Evolutionary conservation across 2,329 filamentous ascomycete genomes (phyloP).

Genomic region (Cladosporium cucumerinum): DNA sequence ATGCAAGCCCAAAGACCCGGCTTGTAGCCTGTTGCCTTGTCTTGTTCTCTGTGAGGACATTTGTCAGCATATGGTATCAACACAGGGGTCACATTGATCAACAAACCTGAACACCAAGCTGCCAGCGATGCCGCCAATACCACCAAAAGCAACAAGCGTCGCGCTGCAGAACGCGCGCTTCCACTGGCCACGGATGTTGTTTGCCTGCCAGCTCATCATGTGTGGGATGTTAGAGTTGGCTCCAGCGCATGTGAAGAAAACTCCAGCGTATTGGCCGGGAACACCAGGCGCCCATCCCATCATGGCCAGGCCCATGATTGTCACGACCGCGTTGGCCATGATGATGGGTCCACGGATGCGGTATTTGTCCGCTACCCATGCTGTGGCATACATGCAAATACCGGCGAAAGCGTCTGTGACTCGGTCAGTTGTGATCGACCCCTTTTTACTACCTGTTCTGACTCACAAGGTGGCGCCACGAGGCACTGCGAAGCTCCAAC

Average conservation of each 20-base stretch:
- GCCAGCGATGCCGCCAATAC: conserved; percentile 72
- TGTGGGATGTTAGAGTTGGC: conserved; percentile 74
- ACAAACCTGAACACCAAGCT: conserved; percentile 67
- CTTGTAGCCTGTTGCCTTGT: conserved; percentile 22
- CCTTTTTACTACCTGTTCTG: neutral
- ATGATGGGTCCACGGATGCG: conserved; percentile 23
- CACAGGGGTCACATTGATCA: conserved; percentile 44
- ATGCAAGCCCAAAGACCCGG: conserved; percentile 28
- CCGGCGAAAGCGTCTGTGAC: conserved; percentile 53
- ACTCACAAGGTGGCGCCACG: conserved; percentile 63
- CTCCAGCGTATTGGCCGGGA: conserved; percentile 61
- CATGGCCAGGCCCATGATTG: conserved; percentile 27
- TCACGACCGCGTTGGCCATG: conserved; percentile 25
- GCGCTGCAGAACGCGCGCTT: conserved; percentile 77
- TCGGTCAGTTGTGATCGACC: conserved; percentile 47
- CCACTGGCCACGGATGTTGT: conserved; percentile 85
- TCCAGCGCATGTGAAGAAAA: conserved; percentile 73
- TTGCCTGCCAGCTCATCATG: conserved; percentile 74
- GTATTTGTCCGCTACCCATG: conserved; percentile 23
- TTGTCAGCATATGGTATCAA: conserved; percentile 45
- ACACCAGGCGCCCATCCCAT: conserved; percentile 26
- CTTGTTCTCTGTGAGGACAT: conserved; percentile 32
- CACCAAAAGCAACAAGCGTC: conserved; percentile 72
- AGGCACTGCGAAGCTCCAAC: conserved; percentile 66
- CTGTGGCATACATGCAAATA: conserved; percentile 29